Conservation (phyloP, 331 rosid genomes). For the Acacia concinna region DNA sequence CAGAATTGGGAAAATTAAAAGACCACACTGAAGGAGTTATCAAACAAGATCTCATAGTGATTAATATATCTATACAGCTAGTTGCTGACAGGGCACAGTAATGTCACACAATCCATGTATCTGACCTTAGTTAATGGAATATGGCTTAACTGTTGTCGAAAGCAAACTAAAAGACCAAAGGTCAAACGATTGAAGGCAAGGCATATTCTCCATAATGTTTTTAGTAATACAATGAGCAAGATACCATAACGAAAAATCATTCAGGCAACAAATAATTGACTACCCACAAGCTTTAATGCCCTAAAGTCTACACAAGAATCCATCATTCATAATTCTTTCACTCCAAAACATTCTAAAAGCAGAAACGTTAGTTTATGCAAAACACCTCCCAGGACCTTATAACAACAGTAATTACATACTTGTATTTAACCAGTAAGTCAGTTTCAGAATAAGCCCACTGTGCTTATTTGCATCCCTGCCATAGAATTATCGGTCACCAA, state of each 20-base stretch:
- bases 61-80: background rate
- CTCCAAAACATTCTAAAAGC: conserved; percentile 2
- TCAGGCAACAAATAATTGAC: background rate
- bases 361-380: background rate
- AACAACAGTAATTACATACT: background rate
- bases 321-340: background rate
- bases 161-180: background rate
- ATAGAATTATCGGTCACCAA: background rate
- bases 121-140: background rate
- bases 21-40: background rate
- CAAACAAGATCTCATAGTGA: background rate
- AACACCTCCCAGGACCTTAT: background rate
- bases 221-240: background rate
- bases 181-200: background rate
- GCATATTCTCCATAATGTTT: background rate
- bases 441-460: background rate
- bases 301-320: background rate
- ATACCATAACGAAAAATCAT: background rate
- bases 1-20: background rate
- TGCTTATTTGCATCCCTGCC: background rate
- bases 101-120: background rate
- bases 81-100: background rate
- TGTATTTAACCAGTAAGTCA: background rate
- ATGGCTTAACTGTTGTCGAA: background rate
- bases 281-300: background rate